Percentiles rank a stretch among this genome's conserved stretches.
These are phyloP conservation scores for Moniliella sp. DNA, from an alignment of 1,284 basidiomycete genomes.

Conservation along the genomic window DNA sequence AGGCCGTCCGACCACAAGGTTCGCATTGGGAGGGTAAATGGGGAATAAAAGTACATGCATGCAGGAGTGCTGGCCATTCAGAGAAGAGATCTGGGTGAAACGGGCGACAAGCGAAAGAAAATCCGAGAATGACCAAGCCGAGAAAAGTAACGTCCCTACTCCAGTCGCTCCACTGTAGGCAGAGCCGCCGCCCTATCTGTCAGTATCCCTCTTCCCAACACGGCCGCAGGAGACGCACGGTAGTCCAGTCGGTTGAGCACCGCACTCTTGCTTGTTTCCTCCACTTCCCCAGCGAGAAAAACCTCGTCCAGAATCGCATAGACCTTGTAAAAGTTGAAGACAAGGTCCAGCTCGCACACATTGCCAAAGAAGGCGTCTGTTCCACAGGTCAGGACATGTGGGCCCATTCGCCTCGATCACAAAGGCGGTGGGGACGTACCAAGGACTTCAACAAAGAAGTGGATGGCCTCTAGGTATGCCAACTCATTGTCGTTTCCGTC, in stretches of 20 bases:
- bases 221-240: slow-evolving; percentile 8
- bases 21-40: too few species aligned
- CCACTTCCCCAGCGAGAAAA: slow-evolving; percentile 93
- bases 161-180: background rate
- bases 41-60: too few species aligned
- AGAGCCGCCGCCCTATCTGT: background rate
- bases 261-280: slow-evolving; percentile 89
- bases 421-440: slow-evolving; percentile 40
- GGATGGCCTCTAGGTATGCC: slow-evolving; percentile 86
- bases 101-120: too few species aligned
- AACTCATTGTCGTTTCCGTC: slow-evolving; percentile 95
- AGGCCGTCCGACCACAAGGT: too few species aligned
- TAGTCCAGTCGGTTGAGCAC: slow-evolving; percentile 62
- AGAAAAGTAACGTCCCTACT: too few species aligned
- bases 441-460: slow-evolving; percentile 91
- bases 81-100: too few species aligned
- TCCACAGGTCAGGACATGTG: background rate
- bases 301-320: slow-evolving; percentile 94
- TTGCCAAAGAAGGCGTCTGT: slow-evolving; percentile 91
- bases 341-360: slow-evolving; percentile 82
- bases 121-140: too few species aligned
- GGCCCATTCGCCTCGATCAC: background rate
- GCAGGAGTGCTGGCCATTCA: too few species aligned
- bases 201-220: background rate
- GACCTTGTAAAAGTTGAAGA: slow-evolving; percentile 98